Percentiles rank a stretch among this genome's conserved stretches.
Evolutionary conservation across 2,329 filamentous ascomycete genomes (phyloP).

Genomic region (Talaromyces piceae): DNA sequence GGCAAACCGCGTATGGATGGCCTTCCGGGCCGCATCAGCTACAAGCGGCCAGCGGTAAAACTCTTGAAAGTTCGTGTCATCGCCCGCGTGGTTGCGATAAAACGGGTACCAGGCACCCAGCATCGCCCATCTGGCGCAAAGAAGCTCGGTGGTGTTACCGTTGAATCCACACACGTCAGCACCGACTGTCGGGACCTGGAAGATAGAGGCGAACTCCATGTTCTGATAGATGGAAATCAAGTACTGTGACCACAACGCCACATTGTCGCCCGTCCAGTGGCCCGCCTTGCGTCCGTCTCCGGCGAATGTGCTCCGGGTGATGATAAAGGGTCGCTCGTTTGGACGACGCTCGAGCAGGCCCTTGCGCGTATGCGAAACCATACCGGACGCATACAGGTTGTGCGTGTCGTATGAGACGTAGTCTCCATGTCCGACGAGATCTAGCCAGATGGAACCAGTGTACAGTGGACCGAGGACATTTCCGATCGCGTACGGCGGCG

Average conservation of each 20-base stretch:
- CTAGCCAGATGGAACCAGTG: slow-evolving; percentile 58
- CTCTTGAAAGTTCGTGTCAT: slow-evolving; percentile 52
- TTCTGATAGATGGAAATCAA: slow-evolving; percentile 52
- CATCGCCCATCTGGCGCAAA: slow-evolving; percentile 67
- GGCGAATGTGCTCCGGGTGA: slow-evolving; percentile 69
- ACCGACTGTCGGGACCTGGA: slow-evolving; percentile 61
- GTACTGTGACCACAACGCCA: slow-evolving; percentile 52
- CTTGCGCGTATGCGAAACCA: slow-evolving; percentile 57
- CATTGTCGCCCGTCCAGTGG: slow-evolving; percentile 56
- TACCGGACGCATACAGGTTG: slow-evolving; percentile 66
- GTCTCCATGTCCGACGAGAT: slow-evolving; percentile 57
- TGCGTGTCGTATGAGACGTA: slow-evolving; percentile 66
- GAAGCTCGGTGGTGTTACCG: slow-evolving; percentile 56
- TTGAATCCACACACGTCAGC: slow-evolving; percentile 73
- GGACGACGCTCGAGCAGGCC: slow-evolving; percentile 63
- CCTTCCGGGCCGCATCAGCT: slow-evolving; percentile 56
- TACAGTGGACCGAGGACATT: slow-evolving; percentile 49
- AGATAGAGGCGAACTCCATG: slow-evolving; percentile 56
- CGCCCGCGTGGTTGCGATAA: slow-evolving; percentile 65
- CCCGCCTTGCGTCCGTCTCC: slow-evolving; percentile 56
- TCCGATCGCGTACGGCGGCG: slow-evolving; percentile 58
- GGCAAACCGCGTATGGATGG: slow-evolving; percentile 65
- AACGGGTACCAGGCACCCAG: slow-evolving; percentile 69
- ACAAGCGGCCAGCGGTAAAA: slow-evolving; percentile 65
- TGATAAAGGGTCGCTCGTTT: slow-evolving; percentile 57